Conservation (phyloP, 495 filamentous ascomycete species). For the Oidiodendron maius region DNA sequence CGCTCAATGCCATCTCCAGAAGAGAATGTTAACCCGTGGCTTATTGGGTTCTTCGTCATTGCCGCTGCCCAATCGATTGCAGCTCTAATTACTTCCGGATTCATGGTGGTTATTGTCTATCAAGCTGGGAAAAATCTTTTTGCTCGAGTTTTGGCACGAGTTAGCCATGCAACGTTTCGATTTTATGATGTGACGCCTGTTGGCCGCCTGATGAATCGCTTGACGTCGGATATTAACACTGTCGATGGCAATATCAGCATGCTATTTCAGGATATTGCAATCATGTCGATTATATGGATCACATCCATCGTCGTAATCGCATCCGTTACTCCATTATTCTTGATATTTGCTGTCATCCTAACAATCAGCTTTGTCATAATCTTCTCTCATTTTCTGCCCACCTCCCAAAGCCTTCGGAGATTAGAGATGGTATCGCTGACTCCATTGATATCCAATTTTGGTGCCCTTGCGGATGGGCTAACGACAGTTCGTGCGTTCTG, state of each 20-base stretch:
- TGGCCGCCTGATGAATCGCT: constrained; percentile 78
- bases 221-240: constrained; percentile 80
- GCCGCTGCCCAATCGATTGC: constrained; percentile 50
- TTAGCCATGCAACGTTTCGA: constrained; percentile 74
- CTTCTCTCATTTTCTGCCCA: constrained; percentile 69
- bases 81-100: constrained; percentile 45
- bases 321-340: constrained; percentile 65
- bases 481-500: constrained; percentile 74
- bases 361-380: constrained; percentile 57
- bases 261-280: constrained; percentile 61
- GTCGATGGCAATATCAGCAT: constrained; percentile 72
- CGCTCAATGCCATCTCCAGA: constrained; percentile 57
- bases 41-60: constrained; percentile 58
- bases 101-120: constrained; percentile 68
- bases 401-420: constrained; percentile 73
- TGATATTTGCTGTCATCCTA: constrained; percentile 61
- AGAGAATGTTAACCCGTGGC: constrained; percentile 68
- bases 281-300: constrained; percentile 60
- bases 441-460: constrained; percentile 81
- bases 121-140: constrained; percentile 69
- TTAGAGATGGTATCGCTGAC: constrained; percentile 81
- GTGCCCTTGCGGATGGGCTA: constrained; percentile 69
- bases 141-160: constrained; percentile 55
- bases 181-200: constrained; percentile 85
- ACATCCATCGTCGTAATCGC: constrained; percentile 69